Percentiles rank a stretch among this genome's conserved stretches.
Conservation (phyloP, 352 stramenopile species). For the Pythium inflatum region DNA sequence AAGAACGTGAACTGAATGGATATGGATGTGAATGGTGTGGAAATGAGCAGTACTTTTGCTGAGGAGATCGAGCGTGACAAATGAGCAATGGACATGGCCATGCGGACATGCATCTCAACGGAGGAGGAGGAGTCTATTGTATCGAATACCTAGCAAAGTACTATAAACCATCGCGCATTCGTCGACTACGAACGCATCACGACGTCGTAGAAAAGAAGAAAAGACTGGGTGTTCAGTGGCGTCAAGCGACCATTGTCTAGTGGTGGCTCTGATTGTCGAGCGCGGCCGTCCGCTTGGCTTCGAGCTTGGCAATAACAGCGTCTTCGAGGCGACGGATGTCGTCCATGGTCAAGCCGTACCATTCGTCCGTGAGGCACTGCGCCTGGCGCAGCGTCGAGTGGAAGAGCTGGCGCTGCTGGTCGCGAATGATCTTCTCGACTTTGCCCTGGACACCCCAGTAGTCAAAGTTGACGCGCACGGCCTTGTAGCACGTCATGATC, state of each 20-base stretch:
- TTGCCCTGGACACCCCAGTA: conserved; percentile 87
- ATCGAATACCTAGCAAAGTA: too few relatives aligned
- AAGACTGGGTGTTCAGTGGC: background rate
- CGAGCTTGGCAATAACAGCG: conserved; percentile 75
- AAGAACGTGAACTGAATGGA: too few relatives aligned
- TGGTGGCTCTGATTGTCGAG: conserved; percentile 44
- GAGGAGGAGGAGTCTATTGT: too few relatives aligned
- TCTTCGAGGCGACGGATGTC: conserved; percentile 83
- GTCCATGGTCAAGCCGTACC: conserved; percentile 82
- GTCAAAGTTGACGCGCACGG: conserved; percentile 87
- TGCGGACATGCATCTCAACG: too few relatives aligned
- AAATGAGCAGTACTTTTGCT: too few relatives aligned
- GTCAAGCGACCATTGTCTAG: conserved; percentile 20
- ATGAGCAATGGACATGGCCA: too few relatives aligned
- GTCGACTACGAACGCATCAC: too few relatives aligned
- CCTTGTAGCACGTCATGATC: conserved; percentile 89
- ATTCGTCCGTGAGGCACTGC: conserved; percentile 82
- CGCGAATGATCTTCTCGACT: conserved; percentile 79
- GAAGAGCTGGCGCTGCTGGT: conserved; percentile 85
- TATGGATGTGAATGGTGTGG: too few relatives aligned
- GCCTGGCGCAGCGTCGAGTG: conserved; percentile 55
- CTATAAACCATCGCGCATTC: too few relatives aligned
- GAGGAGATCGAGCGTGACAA: too few relatives aligned
- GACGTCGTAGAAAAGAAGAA: too few relatives aligned
- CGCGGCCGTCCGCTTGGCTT: conserved; percentile 64